phyloP scores from a whole-genome alignment of 2,329 filamentous ascomycete species.

The Metarhizium sp. region DNA sequence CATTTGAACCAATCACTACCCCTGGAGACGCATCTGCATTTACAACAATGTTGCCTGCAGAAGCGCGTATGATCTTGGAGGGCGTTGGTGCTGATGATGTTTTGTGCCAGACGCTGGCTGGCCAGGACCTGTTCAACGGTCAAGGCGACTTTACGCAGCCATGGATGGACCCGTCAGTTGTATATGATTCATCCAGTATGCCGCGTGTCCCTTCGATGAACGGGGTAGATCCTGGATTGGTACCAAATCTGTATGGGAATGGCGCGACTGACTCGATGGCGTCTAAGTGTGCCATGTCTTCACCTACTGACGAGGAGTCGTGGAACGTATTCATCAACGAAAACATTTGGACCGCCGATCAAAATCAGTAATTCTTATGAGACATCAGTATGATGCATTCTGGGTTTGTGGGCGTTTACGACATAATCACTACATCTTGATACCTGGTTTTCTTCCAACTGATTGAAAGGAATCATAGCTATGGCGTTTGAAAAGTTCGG shows the following conservation, averaged over 20 bases:
- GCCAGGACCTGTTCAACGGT: constrained; percentile 6
- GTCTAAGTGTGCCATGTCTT: constrained; percentile 3
- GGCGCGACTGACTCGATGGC: not conserved
- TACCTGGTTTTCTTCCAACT: not conserved
- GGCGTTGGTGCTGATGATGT: constrained; percentile 21
- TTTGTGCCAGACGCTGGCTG: constrained; percentile 9
- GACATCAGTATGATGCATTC: not conserved
- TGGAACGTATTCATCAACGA: constrained; percentile 25
- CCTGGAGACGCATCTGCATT: constrained; percentile 24
- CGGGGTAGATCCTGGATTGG: constrained; percentile 4
- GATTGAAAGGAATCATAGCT: too few relatives aligned
- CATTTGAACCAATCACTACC: not conserved
- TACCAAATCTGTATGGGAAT: not conserved
- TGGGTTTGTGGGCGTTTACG: too few relatives aligned
- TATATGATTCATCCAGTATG: constrained; percentile 1
- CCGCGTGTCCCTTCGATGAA: not conserved
- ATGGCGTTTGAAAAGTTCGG: too few relatives aligned
- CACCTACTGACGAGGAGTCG: constrained; percentile 14
- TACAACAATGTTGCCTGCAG: constrained; percentile 31
- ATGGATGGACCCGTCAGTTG: not conserved
- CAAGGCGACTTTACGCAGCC: not conserved
- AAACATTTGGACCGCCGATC: constrained; percentile 21
- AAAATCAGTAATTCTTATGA: constrained; percentile 8
- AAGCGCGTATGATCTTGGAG: constrained; percentile 30
- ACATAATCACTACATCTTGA: not conserved